Conservation (phyloP, 2,329 filamentous ascomycete species). For the Xylariaceae sp. region DNA sequence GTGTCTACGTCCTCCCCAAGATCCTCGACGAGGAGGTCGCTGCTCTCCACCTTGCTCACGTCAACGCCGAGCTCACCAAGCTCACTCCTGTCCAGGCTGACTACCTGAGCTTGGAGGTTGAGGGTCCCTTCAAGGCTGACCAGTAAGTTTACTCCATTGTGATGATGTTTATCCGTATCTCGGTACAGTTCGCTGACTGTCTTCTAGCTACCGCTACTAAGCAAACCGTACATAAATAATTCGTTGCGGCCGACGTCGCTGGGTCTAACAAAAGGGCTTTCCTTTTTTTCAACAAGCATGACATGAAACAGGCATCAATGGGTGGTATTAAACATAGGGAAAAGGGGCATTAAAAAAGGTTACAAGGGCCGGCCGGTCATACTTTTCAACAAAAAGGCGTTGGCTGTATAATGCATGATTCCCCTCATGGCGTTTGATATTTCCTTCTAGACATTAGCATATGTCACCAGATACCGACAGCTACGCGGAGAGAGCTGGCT, state of each 20-base stretch:
- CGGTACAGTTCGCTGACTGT: slow-evolving; percentile 28
- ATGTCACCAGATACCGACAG: slow-evolving; percentile 24
- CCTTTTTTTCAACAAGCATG: slow-evolving; percentile 34
- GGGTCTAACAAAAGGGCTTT: slow-evolving; percentile 15
- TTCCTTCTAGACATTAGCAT: slow-evolving; percentile 23
- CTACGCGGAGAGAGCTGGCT: slow-evolving; percentile 23
- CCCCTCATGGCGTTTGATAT: slow-evolving; percentile 35
- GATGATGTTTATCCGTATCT: neutral
- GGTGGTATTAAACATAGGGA: slow-evolving; percentile 22
- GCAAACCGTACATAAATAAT: slow-evolving; percentile 28
- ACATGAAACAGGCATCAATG: slow-evolving; percentile 33
- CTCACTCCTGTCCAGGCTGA: slow-evolving; percentile 84
- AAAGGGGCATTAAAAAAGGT: slow-evolving; percentile 28
- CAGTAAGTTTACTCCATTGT: slow-evolving; percentile 53
- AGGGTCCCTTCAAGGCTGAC: slow-evolving; percentile 95
- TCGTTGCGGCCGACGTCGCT: slow-evolving; percentile 5
- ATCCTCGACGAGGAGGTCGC: slow-evolving; percentile 98
- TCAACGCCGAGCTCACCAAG: slow-evolving; percentile 88
- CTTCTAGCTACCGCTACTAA: slow-evolving; percentile 62
- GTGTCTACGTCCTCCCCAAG: slow-evolving; percentile 97
- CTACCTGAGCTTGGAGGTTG: slow-evolving; percentile 79
- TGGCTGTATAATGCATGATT: slow-evolving; percentile 36
- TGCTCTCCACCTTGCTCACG: slow-evolving; percentile 84
- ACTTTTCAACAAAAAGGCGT: slow-evolving; percentile 37
- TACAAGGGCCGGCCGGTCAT: slow-evolving; percentile 30